Base-by-base conservation (phyloP, 164 flowering plant species). In the Piper longum region DNA sequence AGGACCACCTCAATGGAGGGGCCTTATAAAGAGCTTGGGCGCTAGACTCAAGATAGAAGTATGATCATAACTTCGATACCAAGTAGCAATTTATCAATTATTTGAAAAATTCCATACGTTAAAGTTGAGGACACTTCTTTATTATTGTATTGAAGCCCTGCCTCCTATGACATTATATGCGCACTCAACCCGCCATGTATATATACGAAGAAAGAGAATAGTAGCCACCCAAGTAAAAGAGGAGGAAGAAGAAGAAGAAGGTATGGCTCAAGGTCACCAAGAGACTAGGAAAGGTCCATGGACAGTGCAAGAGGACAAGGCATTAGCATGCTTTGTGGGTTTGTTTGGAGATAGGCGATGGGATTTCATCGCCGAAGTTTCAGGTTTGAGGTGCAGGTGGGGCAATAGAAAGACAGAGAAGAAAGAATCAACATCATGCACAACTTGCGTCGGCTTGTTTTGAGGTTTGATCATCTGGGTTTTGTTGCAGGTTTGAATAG, bases 371-470 rank as follows among this genome's bases (percentile, higher is more conserved):
- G 96, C 98, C 2, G 83, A 86, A 78, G 91, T 93, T 60, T 88
- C 98, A 93, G 98, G 98, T 93, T 93, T 80, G 98, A 40, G 85
- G 80, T 12, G 93, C 86, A 26, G 97, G 98, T 75, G 97, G 96
- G 91, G 85, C 83, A 57, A 16, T 18, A 18, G 9, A 3, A 57
- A 4, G 41, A 57, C 26, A 14, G 41, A n/a, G n/a, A 16, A 57
- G 41, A 16, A 19, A 26, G 3, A 57, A 8, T 16, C 36, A 26
- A 11, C 36, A 65, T 43, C 45, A 69, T 58, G 59, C 54, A 57
- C 13, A 57, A 57, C 36, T 7, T 67, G 80, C 90, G 87, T 86
- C 83, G 64, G 85, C 73, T 75, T 72, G 62, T 75, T 66, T 65
- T 77, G 68, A 63, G 75, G 12, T 59, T 77, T 82, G 78, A 79